Base-by-base conservation (phyloP, 208 protist genomes). In the Acanthamoeba culbertsoni region DNA sequence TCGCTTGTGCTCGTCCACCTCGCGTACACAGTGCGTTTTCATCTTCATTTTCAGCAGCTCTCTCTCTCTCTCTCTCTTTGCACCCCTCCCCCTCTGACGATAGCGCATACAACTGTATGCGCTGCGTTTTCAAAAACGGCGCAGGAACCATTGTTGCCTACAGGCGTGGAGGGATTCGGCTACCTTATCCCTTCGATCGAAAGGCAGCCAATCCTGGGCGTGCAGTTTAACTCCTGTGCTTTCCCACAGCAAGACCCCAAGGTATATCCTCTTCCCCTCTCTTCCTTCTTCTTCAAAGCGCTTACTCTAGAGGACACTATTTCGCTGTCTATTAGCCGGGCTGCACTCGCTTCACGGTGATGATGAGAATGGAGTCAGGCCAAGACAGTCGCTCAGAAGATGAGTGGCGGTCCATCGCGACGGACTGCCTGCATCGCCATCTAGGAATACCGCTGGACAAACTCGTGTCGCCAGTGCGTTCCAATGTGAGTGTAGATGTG, bases 291-390 rank as follows among this genome's bases (percentile, higher is more conserved):
- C 0, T 6, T 55, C 10, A 28, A 6, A 8, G 8, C 48, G 18
- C 7, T 8, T 14, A 18, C 23, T 7, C 75, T 35, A n/a, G n/a
- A n/a, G n/a, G n/a, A n/a, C n/a, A 86, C n/a, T 18, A 0, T 14
- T 0, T 62, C 48, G 23, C 28, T 62, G 0, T 14, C 10, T 1
- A 2, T 23, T 42, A 79, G 68, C 68, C 68, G 12, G 68, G 68
- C 23, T 79, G 68, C 23, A 51, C 68, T 23, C 68, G 68, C 23
- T 79, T 79, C 68, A 79, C 68, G 42, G 68, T 79, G 68, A 79
- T 79, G 68, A 79, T 79, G 68, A 33, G 68, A 0, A 40, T 79
- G 42, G 68, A 79, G 42, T 14, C 18, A 20, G 68, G 68, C 18
- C 68, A 79, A 43, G 79, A 88, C n/a, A 7, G 20, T 7, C n/a